Evolutionary conservation across 2,329 filamentous ascomycete species (phyloP).

Genomic region (Apiospora sp.): DNA sequence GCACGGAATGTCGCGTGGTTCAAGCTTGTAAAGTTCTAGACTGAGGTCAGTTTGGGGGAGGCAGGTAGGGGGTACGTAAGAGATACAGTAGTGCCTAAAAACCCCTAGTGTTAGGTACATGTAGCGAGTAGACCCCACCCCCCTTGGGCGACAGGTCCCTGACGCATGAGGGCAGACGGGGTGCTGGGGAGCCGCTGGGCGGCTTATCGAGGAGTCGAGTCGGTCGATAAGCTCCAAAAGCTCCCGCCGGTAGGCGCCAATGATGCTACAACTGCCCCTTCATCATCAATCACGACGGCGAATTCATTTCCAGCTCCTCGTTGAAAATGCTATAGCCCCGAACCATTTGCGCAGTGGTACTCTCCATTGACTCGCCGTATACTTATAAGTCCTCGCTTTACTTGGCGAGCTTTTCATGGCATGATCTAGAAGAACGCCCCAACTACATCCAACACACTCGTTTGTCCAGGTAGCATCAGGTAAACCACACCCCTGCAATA

Average conservation of each 20-base stretch:
- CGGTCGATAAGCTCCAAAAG: slow-evolving; percentile 1
- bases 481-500: slow-evolving; percentile 21
- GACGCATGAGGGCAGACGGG: not conserved
- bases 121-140: not conserved
- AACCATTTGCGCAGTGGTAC: not conserved
- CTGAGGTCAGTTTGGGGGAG: not conserved
- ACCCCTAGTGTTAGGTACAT: not conserved
- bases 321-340: not conserved
- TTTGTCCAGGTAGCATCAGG: slow-evolving; percentile 20
- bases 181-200: not conserved
- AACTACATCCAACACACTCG: slow-evolving; percentile 11
- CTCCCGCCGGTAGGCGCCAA: not conserved
- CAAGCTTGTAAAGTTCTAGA: not conserved
- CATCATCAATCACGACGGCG: not conserved
- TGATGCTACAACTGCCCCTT: slow-evolving; percentile 11
- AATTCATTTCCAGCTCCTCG: not conserved
- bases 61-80: not conserved
- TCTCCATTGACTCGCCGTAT: not conserved
- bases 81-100: not conserved
- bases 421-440: slow-evolving; percentile 11
- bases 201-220: not conserved
- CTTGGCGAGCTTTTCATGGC: slow-evolving; percentile 5
- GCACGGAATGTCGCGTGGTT: not conserved
- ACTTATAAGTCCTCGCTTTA: not conserved
- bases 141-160: not conserved